These are phyloP conservation scores for Metschnikowia henanensis DNA, from an alignment of 805 yeast genomes.

Conservation along the genomic window DNA sequence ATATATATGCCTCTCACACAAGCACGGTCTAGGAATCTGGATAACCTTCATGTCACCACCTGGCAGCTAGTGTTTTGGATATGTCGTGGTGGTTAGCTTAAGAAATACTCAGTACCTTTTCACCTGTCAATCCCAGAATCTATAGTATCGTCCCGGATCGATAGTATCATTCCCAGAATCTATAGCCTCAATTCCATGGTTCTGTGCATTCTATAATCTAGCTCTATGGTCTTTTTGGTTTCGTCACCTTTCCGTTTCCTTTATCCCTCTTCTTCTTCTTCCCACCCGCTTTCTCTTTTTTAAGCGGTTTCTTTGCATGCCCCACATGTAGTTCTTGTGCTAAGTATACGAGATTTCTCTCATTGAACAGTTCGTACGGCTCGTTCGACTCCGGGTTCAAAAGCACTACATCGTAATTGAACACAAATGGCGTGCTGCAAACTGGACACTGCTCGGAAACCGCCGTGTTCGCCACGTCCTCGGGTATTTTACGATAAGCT, in stretches of 20 bases:
- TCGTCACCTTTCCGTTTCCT: slow-evolving; percentile 2
- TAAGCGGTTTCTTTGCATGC: slow-evolving; percentile 25
- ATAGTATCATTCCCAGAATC: too few relatives aligned
- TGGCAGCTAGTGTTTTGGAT: too few relatives aligned
- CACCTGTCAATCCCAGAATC: too few relatives aligned
- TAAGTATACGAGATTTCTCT: slow-evolving; percentile 15
- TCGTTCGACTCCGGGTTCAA: slow-evolving; percentile 25
- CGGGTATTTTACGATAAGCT: slow-evolving; percentile 10
- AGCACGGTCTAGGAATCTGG: too few relatives aligned
- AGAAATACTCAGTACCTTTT: too few relatives aligned
- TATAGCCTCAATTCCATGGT: not conserved
- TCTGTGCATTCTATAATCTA: not conserved
- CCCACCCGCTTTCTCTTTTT: slow-evolving; percentile 3
- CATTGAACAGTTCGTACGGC: slow-evolving; percentile 13
- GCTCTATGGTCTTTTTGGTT: not conserved
- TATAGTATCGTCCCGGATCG: too few relatives aligned
- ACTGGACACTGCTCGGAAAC: slow-evolving; percentile 29
- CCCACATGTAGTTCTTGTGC: slow-evolving; percentile 16
- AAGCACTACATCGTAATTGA: slow-evolving; percentile 31
- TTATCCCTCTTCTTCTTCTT: not conserved
- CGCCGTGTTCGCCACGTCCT: slow-evolving; percentile 7
- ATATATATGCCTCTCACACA: too few relatives aligned
- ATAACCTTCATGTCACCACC: too few relatives aligned
- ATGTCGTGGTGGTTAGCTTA: too few relatives aligned
- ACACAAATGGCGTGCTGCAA: slow-evolving; percentile 26